Evolutionary conservation across 1,284 basidiomycete species (phyloP).

Genomic region (Gymnopus androsaceus): DNA sequence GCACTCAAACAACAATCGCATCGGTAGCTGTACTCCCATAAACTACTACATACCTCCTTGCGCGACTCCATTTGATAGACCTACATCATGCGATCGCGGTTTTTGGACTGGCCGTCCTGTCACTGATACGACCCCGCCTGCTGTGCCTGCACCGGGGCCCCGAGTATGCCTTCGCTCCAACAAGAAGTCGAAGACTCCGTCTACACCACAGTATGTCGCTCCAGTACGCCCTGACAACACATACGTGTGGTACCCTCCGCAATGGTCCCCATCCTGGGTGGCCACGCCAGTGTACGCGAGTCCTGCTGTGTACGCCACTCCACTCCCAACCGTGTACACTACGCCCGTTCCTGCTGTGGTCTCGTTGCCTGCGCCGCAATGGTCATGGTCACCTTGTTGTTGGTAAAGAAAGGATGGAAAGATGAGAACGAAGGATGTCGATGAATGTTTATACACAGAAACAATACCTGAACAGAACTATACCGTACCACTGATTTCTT

Average conservation of each 20-base stretch:
- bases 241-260: not conserved
- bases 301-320: not conserved
- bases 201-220: not conserved
- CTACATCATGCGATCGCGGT: not conserved
- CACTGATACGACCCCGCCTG: too few relatives aligned
- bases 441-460: too few relatives aligned
- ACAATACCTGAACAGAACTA: too few relatives aligned
- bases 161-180: not conserved
- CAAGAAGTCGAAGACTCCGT: not conserved
- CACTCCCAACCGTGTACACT: not conserved
- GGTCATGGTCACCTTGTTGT: not conserved
- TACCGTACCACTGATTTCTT: too few relatives aligned
- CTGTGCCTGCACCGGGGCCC: not conserved
- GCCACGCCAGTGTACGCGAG: not conserved
- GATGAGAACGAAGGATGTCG: not conserved
- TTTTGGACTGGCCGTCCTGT: not conserved
- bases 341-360: not conserved
- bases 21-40: not conserved
- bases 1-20: too few relatives aligned
- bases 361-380: not conserved
- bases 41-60: not conserved
- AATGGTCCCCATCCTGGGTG: not conserved
- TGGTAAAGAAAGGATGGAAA: not conserved
- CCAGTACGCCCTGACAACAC: not conserved
- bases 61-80: not conserved